Evolutionary conservation across 306 rosid species (phyloP).

Genomic region (Cajanus cajan): DNA sequence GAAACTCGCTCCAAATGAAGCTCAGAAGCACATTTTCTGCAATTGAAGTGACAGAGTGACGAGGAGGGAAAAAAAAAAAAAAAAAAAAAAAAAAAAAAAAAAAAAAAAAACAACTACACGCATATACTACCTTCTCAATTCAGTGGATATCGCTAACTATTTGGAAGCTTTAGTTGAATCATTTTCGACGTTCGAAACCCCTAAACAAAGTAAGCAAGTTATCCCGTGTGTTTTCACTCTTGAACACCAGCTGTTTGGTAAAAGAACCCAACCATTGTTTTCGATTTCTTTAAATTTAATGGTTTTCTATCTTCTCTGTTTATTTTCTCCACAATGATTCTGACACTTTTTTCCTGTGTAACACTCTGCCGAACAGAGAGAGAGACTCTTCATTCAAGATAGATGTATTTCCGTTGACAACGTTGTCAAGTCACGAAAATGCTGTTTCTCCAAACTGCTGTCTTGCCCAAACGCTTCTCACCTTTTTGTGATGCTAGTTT

Average conservation of each 20-base stretch:
- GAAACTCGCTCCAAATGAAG: neutral
- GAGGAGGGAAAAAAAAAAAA: neutral
- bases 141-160: neutral
- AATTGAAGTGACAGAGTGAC: neutral
- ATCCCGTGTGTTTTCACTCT: neutral
- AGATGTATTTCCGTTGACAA: constrained; percentile 3
- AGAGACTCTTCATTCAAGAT: neutral
- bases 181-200: neutral
- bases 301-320: neutral
- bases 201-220: neutral
- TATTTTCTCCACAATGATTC: neutral
- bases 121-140: neutral
- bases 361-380: neutral
- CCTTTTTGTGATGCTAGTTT: constrained; percentile 25
- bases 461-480: constrained; percentile 31
- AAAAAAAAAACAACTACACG: neutral
- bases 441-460: constrained; percentile 40
- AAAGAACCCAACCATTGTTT: neutral
- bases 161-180: neutral
- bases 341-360: neutral
- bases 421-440: constrained; percentile 31
- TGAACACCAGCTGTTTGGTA: constrained; percentile 37
- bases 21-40: neutral
- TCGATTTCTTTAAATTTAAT: neutral
- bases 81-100: neutral